Percentiles rank a stretch among this genome's conserved stretches.
Evolutionary conservation across 1,284 basidiomycete species (phyloP).

Genomic region (Sanguinoderma infundibulare): DNA sequence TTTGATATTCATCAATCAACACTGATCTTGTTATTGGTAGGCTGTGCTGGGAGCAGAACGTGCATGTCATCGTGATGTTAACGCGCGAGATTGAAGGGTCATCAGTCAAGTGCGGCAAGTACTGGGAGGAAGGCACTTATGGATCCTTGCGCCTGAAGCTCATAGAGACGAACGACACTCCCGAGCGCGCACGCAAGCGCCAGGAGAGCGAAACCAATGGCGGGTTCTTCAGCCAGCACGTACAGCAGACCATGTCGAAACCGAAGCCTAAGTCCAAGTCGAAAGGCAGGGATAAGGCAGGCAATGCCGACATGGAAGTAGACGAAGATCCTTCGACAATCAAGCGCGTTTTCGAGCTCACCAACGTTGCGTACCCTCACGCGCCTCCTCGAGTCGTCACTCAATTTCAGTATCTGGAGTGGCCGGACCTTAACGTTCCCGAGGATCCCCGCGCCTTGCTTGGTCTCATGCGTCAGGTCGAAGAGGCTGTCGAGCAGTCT

Average conservation of each 20-base stretch:
- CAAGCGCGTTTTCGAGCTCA: slow-evolving; percentile 73
- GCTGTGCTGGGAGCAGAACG: slow-evolving; percentile 82
- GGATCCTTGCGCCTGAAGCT: slow-evolving; percentile 72
- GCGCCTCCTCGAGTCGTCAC: slow-evolving; percentile 63
- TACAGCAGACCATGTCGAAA: slow-evolving; percentile 18
- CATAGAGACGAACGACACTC: slow-evolving; percentile 56
- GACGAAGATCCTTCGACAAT: slow-evolving; percentile 47
- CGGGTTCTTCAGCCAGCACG: slow-evolving; percentile 32
- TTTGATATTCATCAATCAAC: neutral
- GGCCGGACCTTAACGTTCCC: slow-evolving; percentile 95
- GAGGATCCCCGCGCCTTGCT: slow-evolving; percentile 78
- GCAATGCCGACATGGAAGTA: slow-evolving; percentile 3
- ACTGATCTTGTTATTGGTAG: slow-evolving; percentile 40
- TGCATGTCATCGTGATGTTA: slow-evolving; percentile 85
- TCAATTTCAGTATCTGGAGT: slow-evolving; percentile 89
- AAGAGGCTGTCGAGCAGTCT: slow-evolving; percentile 61
- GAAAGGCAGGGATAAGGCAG: slow-evolving; percentile 7
- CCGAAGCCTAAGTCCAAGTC: slow-evolving; percentile 14
- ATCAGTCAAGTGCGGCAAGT: slow-evolving; percentile 89
- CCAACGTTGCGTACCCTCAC: slow-evolving; percentile 61
- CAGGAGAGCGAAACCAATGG: slow-evolving; percentile 38
- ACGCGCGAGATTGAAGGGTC: slow-evolving; percentile 92
- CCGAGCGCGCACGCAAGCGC: slow-evolving; percentile 33
- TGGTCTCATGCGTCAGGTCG: slow-evolving; percentile 65
- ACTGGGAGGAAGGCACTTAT: slow-evolving; percentile 81